Conservation (phyloP, 495 filamentous ascomycete species). For the Haplographium delicatum region DNA sequence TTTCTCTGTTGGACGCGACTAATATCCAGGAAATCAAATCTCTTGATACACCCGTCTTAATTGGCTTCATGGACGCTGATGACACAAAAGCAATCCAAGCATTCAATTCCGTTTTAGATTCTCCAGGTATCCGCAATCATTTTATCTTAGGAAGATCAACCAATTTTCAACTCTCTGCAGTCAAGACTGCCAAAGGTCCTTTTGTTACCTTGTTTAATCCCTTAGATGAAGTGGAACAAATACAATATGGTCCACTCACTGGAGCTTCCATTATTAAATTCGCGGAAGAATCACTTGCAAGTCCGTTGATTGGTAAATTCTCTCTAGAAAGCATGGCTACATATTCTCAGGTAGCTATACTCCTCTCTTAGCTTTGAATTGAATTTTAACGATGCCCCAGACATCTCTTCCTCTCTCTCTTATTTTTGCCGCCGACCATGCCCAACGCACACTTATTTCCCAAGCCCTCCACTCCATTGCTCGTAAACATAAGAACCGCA, state of each 20-base stretch:
- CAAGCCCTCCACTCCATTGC: constrained; percentile 46
- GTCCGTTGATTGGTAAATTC: constrained; percentile 6
- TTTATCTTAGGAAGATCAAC: constrained; percentile 7
- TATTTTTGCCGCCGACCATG: neutral
- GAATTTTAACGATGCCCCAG: neutral
- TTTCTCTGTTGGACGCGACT: neutral
- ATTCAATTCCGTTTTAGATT: constrained; percentile 1
- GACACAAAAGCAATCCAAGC: neutral
- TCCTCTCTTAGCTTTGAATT: neutral
- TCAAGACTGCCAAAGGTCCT: neutral
- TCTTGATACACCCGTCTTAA: neutral
- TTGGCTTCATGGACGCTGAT: constrained; percentile 2
- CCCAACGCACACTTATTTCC: neutral
- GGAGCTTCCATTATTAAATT: neutral
- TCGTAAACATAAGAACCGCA: constrained; percentile 36
- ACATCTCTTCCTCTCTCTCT: constrained; percentile 7
- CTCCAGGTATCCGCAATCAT: neutral
- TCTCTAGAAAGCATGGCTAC: neutral
- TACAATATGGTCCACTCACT: neutral
- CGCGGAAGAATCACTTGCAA: too few relatives aligned
- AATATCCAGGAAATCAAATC: neutral
- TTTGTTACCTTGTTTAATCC: neutral
- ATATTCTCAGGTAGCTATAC: neutral
- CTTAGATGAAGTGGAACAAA: neutral
- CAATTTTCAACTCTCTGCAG: neutral